Base-by-base conservation (phyloP, 1,284 basidiomycete genomes). In the Austroboletus novae-zelandiae region DNA sequence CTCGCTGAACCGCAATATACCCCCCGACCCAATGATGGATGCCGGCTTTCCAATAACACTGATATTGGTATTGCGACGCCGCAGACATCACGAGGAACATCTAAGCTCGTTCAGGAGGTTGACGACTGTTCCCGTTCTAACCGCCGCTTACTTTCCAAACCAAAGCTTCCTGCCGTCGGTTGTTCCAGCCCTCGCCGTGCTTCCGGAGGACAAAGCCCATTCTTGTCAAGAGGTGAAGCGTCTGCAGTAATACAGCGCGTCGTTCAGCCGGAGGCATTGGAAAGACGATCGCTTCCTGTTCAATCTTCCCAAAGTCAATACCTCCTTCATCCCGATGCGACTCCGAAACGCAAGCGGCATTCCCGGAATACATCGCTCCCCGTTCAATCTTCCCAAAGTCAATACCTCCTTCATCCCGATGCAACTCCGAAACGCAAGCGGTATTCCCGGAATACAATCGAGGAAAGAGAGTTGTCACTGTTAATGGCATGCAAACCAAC, bases 311-410 rank as follows among this genome's bases (percentile, higher is more conserved):
- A 67, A 39, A 70, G 68, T 32, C 65, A 67, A 55, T 67, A 67
- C 41, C 66, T 67, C 25, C 64, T 67, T 31, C 55, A 55, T 30
- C 37, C 36, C n/a, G 67, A 67, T 40, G 62, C 64, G 13, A 67
- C 65, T 9, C 65, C 65, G 10, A 70, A 62, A 37, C 67, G 52
- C 40, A 61, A 62, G 29, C 61, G 50, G 46, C 47, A 8, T 39
- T 32, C 43, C 18, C 58, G 39, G 13, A 31, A 34, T 36, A 42
- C 55, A 25, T 14, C n/a, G n/a, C n/a, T n/a, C n/a, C n/a, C n/a
- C n/a, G n/a, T n/a, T n/a, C n/a, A n/a, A n/a, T n/a, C n/a, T 5
- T 67, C 65, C 39, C 65, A 67, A 39, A 70, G 68, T 32, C 65
- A 67, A 55, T 67, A 67, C 41, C 66, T 67, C 25, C 64, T 67